Evolutionary conservation across 2,329 filamentous ascomycete species (phyloP).

Genomic region (Pleochaeta shiraiana): DNA sequence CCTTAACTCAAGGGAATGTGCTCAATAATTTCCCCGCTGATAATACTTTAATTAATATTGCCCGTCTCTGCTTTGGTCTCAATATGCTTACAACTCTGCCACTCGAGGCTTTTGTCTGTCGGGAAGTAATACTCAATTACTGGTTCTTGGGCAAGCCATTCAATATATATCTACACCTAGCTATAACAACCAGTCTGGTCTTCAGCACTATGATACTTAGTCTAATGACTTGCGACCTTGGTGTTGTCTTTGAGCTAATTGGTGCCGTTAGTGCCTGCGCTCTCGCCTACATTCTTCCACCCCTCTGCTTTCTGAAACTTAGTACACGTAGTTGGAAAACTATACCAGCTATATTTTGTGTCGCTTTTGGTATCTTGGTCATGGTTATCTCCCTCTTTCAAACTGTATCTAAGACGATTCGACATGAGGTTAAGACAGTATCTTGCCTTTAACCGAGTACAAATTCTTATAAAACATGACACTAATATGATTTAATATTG

Average conservation of each 20-base stretch:
- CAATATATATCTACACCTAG: slow-evolving; percentile 54
- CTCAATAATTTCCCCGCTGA: slow-evolving; percentile 91
- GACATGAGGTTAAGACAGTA: slow-evolving; percentile 8
- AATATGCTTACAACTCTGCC: slow-evolving; percentile 98
- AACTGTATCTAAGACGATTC: slow-evolving; percentile 42
- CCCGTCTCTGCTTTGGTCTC: slow-evolving; percentile 82
- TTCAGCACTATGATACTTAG: slow-evolving; percentile 54
- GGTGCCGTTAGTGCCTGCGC: slow-evolving; percentile 88
- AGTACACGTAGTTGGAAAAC: slow-evolving; percentile 57
- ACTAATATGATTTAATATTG: too few relatives aligned
- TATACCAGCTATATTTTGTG: slow-evolving; percentile 46
- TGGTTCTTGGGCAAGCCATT: slow-evolving; percentile 42
- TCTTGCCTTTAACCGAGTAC: too few relatives aligned
- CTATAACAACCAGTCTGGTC: slow-evolving; percentile 72
- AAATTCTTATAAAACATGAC: too few relatives aligned
- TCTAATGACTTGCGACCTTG: slow-evolving; percentile 78
- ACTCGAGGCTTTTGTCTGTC: slow-evolving; percentile 91
- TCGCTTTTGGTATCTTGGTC: slow-evolving; percentile 57
- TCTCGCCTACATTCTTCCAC: slow-evolving; percentile 86
- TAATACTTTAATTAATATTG: slow-evolving; percentile 86
- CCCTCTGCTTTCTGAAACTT: slow-evolving; percentile 86
- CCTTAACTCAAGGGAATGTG: slow-evolving; percentile 81
- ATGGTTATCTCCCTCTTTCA: slow-evolving; percentile 63
- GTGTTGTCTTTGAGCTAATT: slow-evolving; percentile 86
- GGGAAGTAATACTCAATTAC: slow-evolving; percentile 90